A percentile compares a stretch with the other conserved stretches of the same genome.
phyloP scores from a whole-genome alignment of 225 moss, liverwort and hornwort species.

The Physcomitrium patens region DNA sequence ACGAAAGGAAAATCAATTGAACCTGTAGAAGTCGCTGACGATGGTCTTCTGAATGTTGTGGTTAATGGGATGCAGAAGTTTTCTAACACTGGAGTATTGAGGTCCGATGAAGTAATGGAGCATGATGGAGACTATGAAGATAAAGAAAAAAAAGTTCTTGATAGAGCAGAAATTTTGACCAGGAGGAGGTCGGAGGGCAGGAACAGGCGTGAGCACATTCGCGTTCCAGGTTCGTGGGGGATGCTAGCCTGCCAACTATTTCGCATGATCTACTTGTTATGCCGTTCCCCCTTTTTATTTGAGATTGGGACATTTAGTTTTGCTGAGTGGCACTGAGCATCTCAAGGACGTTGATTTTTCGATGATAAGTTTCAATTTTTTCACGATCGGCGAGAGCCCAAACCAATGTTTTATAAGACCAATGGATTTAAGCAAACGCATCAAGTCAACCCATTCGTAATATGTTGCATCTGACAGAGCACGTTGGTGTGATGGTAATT shows the following conservation, averaged over 20 bases:
- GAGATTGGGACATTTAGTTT: constrained; percentile 8
- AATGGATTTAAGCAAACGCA: constrained; percentile 5
- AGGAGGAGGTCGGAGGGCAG: constrained; percentile 61
- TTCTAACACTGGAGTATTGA: constrained; percentile 27
- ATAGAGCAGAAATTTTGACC: constrained; percentile 50
- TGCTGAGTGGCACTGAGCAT: background rate
- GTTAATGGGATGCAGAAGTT: constrained; percentile 29
- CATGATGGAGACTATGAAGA: constrained; percentile 32
- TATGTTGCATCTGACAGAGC: background rate
- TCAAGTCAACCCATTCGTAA: constrained; percentile 17
- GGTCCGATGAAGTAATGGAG: constrained; percentile 31
- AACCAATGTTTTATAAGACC: background rate
- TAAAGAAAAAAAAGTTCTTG: constrained; percentile 30
- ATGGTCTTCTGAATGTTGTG: constrained; percentile 39
- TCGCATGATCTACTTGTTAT: background rate
- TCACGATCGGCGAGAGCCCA: background rate
- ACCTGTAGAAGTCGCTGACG: constrained; percentile 37
- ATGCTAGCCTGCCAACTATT: background rate
- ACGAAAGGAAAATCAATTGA: constrained; percentile 32
- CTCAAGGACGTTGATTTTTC: background rate
- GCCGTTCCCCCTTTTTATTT: constrained; percentile 1
- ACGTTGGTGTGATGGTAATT: background rate
- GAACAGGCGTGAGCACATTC: constrained; percentile 55
- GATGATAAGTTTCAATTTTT: constrained; percentile 13
- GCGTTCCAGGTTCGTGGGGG: constrained; percentile 51